Conservation (phyloP, 352 stramenopile species). For the Phytophthora sp. region DNA sequence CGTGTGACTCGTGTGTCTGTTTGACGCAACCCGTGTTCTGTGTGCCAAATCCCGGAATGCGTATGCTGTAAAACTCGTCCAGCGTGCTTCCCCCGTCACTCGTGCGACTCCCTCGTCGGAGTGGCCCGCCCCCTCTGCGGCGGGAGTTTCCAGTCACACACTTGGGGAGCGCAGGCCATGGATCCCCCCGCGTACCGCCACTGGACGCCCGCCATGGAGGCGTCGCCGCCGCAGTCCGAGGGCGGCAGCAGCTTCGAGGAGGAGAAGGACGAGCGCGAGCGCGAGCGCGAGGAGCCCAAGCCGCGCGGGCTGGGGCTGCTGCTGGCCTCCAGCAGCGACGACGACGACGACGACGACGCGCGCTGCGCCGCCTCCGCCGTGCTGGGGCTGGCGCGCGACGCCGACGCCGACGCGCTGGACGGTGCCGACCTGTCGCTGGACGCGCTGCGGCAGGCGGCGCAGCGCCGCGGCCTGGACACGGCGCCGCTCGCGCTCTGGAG, state of each 20-base stretch:
- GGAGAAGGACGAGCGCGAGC: conserved; percentile 7
- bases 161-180: too few relatives aligned
- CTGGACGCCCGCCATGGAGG: conserved; percentile 22
- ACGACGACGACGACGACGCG: conserved; percentile 5
- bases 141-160: too few relatives aligned
- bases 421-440: conserved; percentile 43
- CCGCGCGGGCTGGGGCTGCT: conserved; percentile 20
- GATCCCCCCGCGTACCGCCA: too few relatives aligned
- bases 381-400: neutral
- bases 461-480: conserved; percentile 47
- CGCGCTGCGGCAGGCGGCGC: conserved; percentile 29
- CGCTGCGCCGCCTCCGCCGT: conserved; percentile 6
- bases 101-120: too few relatives aligned
- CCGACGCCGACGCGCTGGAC: conserved; percentile 4
- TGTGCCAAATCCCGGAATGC: too few relatives aligned
- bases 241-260: conserved; percentile 15
- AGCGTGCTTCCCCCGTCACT: too few relatives aligned
- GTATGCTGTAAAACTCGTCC: too few relatives aligned
- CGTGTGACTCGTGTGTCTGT: too few relatives aligned
- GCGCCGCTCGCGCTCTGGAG: conserved; percentile 18
- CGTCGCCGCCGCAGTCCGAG: conserved; percentile 15
- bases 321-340: conserved; percentile 24
- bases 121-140: too few relatives aligned
- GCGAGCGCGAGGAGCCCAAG: too few relatives aligned
- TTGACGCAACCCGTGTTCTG: too few relatives aligned